These are phyloP conservation scores for Chrysoporthe puriensis DNA, from an alignment of 2,329 filamentous ascomycete species.

Conservation along the genomic window DNA sequence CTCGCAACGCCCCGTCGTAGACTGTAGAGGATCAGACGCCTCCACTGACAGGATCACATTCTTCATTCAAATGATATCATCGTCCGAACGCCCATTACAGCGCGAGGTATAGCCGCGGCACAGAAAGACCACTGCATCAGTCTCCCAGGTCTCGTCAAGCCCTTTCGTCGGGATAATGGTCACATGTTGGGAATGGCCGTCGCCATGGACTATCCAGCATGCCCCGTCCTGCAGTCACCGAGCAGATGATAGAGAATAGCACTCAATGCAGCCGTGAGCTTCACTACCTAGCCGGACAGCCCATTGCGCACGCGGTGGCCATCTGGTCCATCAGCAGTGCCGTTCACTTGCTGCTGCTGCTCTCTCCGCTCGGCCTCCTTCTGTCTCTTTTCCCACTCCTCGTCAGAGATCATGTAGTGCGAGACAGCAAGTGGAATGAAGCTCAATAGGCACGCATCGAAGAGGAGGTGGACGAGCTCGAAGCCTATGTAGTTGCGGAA, in stretches of 20 bases:
- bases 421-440: slow-evolving; percentile 40
- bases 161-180: slow-evolving; percentile 28
- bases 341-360: slow-evolving; percentile 10
- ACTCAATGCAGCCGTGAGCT: neutral
- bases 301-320: neutral
- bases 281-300: neutral
- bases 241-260: neutral
- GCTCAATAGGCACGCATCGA: slow-evolving; percentile 52
- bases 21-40: neutral
- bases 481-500: slow-evolving; percentile 50
- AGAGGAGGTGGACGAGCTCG: slow-evolving; percentile 49
- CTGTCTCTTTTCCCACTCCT: slow-evolving; percentile 25
- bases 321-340: neutral
- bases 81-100: no score
- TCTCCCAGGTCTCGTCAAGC: no score
- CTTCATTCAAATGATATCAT: no score
- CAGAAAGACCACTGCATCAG: neutral
- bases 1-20: no score
- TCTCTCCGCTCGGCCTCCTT: slow-evolving; percentile 16
- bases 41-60: neutral
- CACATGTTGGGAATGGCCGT: slow-evolving; percentile 33
- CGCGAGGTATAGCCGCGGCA: no score
- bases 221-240: neutral
- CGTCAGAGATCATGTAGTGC: slow-evolving; percentile 22
- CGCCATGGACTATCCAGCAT: neutral